phyloP scores from a whole-genome alignment of 2,329 filamentous ascomycete genomes.

The Penicillium sp. region DNA sequence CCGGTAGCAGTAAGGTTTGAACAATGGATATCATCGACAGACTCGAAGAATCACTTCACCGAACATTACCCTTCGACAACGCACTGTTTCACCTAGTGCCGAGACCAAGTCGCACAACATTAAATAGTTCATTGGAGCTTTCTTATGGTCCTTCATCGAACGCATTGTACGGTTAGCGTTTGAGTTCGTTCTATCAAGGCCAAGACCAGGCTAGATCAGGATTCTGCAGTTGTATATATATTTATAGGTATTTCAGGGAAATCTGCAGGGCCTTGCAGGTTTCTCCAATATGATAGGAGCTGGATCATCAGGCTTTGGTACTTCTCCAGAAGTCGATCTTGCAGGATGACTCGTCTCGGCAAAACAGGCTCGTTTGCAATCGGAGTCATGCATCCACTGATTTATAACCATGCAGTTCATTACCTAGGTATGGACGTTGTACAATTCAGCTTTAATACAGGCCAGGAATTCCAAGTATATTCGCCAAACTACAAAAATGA shows the following conservation, averaged over 20 bases:
- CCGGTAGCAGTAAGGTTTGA: not conserved
- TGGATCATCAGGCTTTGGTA: not conserved
- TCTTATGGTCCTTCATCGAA: not conserved
- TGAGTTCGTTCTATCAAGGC: not conserved
- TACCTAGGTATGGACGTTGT: not conserved
- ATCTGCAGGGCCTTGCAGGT: not conserved
- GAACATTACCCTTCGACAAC: not conserved
- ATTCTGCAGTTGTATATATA: not conserved
- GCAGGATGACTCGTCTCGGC: not conserved
- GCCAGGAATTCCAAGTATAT: not conserved
- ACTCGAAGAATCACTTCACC: not conserved
- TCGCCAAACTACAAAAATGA: not conserved
- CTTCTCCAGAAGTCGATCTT: not conserved
- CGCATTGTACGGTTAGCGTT: not conserved
- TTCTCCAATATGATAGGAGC: not conserved
- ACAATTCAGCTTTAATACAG: no score
- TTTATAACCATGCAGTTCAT: not conserved
- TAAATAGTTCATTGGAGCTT: not conserved
- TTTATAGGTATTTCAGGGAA: not conserved
- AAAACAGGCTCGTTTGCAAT: not conserved
- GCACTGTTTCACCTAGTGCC: not conserved
- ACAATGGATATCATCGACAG: not conserved
- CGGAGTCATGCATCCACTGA: not conserved
- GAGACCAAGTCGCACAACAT: not conserved
- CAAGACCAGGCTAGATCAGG: not conserved